Conservation (phyloP, 225 moss, liverwort and hornwort genomes). For the Climacium dendroides region DNA sequence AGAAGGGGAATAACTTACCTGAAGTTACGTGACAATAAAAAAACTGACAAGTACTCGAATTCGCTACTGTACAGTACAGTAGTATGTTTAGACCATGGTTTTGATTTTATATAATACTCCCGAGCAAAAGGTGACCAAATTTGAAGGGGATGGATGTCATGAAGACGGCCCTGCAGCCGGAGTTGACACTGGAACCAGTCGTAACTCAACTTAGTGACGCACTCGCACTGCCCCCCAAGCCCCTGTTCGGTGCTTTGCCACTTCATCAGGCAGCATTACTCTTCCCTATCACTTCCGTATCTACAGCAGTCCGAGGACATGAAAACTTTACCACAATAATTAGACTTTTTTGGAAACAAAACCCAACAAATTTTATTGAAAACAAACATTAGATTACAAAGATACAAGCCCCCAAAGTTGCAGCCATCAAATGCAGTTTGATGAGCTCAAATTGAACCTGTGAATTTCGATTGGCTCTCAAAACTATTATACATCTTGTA, state of each 20-base stretch:
- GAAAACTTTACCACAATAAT: too few relatives aligned
- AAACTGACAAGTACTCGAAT: neutral
- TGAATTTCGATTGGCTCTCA: too few relatives aligned
- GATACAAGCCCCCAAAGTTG: too few relatives aligned
- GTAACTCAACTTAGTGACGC: neutral
- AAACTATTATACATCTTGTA: too few relatives aligned
- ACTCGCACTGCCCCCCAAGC: neutral
- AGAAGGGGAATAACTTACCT: neutral
- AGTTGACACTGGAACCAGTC: neutral
- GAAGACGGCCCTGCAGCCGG: neutral
- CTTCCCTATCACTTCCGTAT: too few relatives aligned
- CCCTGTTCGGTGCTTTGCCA: neutral
- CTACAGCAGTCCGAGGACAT: too few relatives aligned
- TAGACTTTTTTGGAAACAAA: too few relatives aligned
- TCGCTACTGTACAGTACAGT: too few relatives aligned
- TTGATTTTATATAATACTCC: neutral
- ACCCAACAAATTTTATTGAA: too few relatives aligned
- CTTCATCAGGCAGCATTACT: neutral
- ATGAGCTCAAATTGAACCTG: too few relatives aligned
- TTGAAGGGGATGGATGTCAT: neutral
- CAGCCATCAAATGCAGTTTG: too few relatives aligned
- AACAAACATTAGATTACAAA: too few relatives aligned
- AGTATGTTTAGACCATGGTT: neutral
- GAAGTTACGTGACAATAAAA: neutral
- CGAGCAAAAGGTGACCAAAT: neutral